Evolutionary conservation across 208 protist genomes (phyloP), one percentile per base, ranked within the genome.

Genomic region (Lotmaria passim): DNA sequence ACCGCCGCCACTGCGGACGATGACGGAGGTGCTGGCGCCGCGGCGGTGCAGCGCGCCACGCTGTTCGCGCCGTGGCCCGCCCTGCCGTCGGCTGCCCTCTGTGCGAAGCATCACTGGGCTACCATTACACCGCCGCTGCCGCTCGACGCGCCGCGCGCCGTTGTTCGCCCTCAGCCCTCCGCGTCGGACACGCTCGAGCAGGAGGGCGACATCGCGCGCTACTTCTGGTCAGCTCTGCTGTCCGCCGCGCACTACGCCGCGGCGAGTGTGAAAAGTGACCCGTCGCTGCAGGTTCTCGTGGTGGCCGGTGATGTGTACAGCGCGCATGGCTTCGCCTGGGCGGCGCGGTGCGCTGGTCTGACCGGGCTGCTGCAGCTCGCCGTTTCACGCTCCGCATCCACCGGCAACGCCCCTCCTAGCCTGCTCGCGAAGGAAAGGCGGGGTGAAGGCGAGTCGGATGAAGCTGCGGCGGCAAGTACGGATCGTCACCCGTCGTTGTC

Each of bases 241-340:
- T 74, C 87, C 12, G 85, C 90, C 3, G 74, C 84, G n/a, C 75
- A 83, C 47, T 79, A 89, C 53, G 79, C 85, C 21, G 70, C 53
- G 24, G 23, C 71, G 7, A 73, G 63, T 5, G n/a, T 89, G 19
- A 15, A 23, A 38, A 7, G 34, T 4, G 51, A 68, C 39, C 21
- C 62, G 4, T 10, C 55, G 19, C 44, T 75, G 43, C 57, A 81
- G 44, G 82, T 90, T 46, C 61, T 96, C 19, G 78, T 93, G 38
- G 83, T 93, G 4, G 80, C 82, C 1, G 81, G 77, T 3, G 63
- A 69, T 39, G 72, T 83, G 24, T 71, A 82, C 36, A 81, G 73
- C 50, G 85, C 91, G 2, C 86, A 93, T 68, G 91, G 87, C 52
- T 93, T 94, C 69, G 87, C 85, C 15, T 94, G 89, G 88, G 89